Conservation (phyloP, 441 rosid species). For the Adansonia grandidieri region DNA sequence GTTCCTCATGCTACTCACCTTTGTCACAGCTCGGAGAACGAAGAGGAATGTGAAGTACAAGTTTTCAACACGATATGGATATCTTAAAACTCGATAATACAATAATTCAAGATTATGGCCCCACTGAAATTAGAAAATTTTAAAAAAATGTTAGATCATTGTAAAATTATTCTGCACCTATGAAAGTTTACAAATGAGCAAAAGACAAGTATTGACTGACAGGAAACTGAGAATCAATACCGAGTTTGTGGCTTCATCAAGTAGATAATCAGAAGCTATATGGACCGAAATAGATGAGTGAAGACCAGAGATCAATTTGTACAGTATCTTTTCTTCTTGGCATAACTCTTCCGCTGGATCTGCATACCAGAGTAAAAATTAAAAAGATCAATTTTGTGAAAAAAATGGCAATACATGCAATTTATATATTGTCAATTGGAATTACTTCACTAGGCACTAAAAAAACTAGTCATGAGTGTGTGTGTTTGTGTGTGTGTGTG, state of each 20-base stretch:
- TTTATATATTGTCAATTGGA: background rate
- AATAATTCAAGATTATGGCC: conserved; percentile 73
- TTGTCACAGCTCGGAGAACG: conserved; percentile 83
- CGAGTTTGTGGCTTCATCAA: conserved; percentile 66
- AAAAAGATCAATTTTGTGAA: background rate
- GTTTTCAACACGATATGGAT: conserved; percentile 81
- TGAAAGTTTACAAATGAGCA: background rate
- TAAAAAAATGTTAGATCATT: background rate
- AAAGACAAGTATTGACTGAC: background rate
- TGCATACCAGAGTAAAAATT: conserved; percentile 34
- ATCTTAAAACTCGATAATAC: conserved; percentile 74
- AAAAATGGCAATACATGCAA: background rate
- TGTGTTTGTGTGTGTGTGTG: too few species aligned
- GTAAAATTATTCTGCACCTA: background rate
- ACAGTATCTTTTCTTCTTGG: conserved; percentile 76
- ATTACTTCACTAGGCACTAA: background rate
- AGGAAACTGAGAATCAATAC: conserved; percentile 39
- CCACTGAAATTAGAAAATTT: conserved; percentile 61
- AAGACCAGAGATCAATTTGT: conserved; percentile 87
- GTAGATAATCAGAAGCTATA: conserved; percentile 78
- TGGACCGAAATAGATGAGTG: conserved; percentile 89
- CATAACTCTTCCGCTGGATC: conserved; percentile 72
- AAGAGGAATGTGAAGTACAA: conserved; percentile 83
- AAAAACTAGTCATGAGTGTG: background rate
- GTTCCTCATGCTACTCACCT: conserved; percentile 49